A percentile compares a stretch with the other conserved stretches of the same genome.
phyloP scores from a whole-genome alignment of 257 asterid species.

The Schizonepeta tenuifolia region DNA sequence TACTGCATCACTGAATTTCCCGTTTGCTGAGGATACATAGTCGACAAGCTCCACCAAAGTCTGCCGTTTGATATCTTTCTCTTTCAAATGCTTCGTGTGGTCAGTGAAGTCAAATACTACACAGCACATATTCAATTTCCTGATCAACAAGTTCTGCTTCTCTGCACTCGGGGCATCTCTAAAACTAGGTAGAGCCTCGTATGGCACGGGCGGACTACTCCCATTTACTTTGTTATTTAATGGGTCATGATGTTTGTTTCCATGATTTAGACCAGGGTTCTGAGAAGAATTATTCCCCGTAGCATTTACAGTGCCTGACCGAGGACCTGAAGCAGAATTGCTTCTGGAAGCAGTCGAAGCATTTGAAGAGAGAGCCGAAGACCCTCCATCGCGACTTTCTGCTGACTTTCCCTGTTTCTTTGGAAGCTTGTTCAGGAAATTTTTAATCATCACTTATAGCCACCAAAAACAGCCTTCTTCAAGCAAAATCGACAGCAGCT shows the following conservation, averaged over 20 bases:
- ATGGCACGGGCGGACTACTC: constrained; percentile 46
- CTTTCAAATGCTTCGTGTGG: constrained; percentile 75
- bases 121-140: constrained; percentile 72
- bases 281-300: constrained; percentile 43
- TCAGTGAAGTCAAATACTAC: constrained; percentile 80
- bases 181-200: constrained; percentile 79
- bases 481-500: constrained; percentile 25
- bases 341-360: constrained; percentile 50
- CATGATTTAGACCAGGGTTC: constrained; percentile 44
- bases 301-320: constrained; percentile 45
- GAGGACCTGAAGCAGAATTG: constrained; percentile 44
- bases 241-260: constrained; percentile 40
- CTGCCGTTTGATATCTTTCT: constrained; percentile 85
- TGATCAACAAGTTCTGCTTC: constrained; percentile 72
- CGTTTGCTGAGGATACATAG: constrained; percentile 66
- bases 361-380: constrained; percentile 48
- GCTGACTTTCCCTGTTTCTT: constrained; percentile 66
- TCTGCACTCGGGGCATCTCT: constrained; percentile 79
- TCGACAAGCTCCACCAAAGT: constrained; percentile 88
- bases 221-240: constrained; percentile 53
- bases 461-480: constrained; percentile 38
- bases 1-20: constrained; percentile 66
- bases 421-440: constrained; percentile 77
- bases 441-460: constrained; percentile 65
- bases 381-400: constrained; percentile 74